These are phyloP conservation scores for Globisporangium carolinianum DNA, from an alignment of 352 stramenopile genomes.

Conservation along the genomic window DNA sequence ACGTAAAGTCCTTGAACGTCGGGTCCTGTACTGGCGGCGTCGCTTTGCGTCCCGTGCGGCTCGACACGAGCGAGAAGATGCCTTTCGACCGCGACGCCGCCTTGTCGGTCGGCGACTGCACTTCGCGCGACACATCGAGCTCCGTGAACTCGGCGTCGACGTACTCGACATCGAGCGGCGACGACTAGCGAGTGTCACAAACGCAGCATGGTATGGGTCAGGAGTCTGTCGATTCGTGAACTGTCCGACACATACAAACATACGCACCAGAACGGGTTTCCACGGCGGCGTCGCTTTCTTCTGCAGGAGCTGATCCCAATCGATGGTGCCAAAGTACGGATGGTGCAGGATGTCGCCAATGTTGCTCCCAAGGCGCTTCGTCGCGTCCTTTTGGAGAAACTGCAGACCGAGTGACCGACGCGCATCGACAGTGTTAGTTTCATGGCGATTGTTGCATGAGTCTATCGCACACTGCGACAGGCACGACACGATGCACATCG, in stretches of 20 bases:
- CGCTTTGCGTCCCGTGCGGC: slow-evolving; percentile 52
- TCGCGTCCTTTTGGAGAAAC: slow-evolving; percentile 85
- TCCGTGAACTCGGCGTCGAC: slow-evolving; percentile 85
- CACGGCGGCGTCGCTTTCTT: slow-evolving; percentile 81
- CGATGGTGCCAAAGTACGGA: slow-evolving; percentile 69
- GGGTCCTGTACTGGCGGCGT: slow-evolving; percentile 78
- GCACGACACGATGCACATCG: background rate
- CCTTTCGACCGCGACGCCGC: slow-evolving; percentile 65
- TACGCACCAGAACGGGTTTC: slow-evolving; percentile 67
- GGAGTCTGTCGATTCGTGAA: too few relatives aligned
- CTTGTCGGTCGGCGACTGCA: slow-evolving; percentile 83
- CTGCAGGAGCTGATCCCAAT: slow-evolving; percentile 82
- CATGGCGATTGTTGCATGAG: too few relatives aligned
- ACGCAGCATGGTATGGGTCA: background rate
- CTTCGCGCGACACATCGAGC: slow-evolving; percentile 71
- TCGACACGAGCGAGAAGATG: slow-evolving; percentile 77
- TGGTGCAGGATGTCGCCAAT: slow-evolving; percentile 85
- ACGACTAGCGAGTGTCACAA: slow-evolving; percentile 26
- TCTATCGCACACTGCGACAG: background rate
- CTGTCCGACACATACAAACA: background rate
- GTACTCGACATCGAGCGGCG: slow-evolving; percentile 80
- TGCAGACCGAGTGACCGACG: slow-evolving; percentile 8
- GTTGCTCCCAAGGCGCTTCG: slow-evolving; percentile 80
- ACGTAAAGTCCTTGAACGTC: slow-evolving; percentile 88
- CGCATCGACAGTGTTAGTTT: background rate